Base-by-base conservation (phyloP, 108 stramenopile genomes). In the Pelagomonas calceolata region DNA sequence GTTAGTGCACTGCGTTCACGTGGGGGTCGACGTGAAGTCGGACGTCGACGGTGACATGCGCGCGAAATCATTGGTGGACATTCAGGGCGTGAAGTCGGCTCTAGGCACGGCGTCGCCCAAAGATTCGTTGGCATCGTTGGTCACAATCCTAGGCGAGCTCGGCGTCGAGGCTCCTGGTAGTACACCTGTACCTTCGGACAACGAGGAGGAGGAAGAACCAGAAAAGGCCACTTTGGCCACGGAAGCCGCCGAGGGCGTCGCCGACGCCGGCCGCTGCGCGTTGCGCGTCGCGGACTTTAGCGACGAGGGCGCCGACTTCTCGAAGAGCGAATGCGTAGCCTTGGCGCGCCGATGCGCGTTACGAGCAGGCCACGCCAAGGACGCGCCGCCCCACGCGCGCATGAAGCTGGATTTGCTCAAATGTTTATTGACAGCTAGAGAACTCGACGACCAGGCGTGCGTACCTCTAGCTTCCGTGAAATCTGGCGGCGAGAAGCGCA, bases 231-330 rank as follows among this genome's bases (percentile, higher is more conserved):
- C 66, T 14, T 9, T 66, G 34, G 10, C 66, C 18, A 14, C 70
- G 26, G 70, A 71, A 21, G 18, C 63, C 35, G 32, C 34, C 63
- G 70, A 71, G 36, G 31, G 35, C 64, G 17, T 65, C 26, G 70
- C 64, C 64, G 70, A 71, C 30, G 63, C 32, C 36, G 70, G 64
- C 35, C 64, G 64, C 70, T 18, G n/a, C 21, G 70, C 70, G 46
- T 4, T 29, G 35, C 64, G n/a, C 70, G 64, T 32, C 70, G 26
- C 64, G 32, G 70, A 45, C 64, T 46, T 65, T 29, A 36, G 34
- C 64, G 35, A 64, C 46, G 60, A 34, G 36, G 64, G 29, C 1
- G 64, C 63, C 29, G n/a, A n/a, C n/a, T 18, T 32, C 26, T 37
- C 33, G 34, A 34, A 35, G 17, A 65, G 4, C 21, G 51, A 60